Evolutionary conservation across 345 rosid species (phyloP), one percentile per base, ranked within the genome.

Genomic region (Xanthoceras sorbifolium): DNA sequence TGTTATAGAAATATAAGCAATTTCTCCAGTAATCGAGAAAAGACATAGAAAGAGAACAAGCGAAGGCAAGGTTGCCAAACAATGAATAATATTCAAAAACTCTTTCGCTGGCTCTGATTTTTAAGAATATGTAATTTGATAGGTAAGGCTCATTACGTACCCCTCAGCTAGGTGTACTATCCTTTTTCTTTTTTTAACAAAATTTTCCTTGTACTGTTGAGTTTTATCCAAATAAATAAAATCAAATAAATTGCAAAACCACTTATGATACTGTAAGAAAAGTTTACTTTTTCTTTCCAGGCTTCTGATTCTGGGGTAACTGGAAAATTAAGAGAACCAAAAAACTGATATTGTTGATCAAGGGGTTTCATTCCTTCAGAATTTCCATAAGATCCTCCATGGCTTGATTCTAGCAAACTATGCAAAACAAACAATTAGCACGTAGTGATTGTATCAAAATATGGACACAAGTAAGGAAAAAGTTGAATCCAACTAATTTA

Each of bases 341-440:
- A 87, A 78, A 78, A 75, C 69, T 85, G 80, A 59, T 77, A 46
- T 55, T 84, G 88, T 80, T 85, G 83, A 76, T 87, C 83, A 80
- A 85, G 90, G 61, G 90, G 88, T 57, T 87, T 87, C 90, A 87
- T 87, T 68, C 84, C 87, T 66, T 85, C 87, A 65, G 74, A n/a
- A 73, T 85, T 87, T 73, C 67, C 86, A 74, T 85, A 79, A 74
- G 90, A 57, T 77, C 85, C 89, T 65, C 81, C 79, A 48, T 84
- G 86, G 77, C 86, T 74, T 64, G 90, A 73, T 66, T 87, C 90
- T 64, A 77, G 83, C 71, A 84, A 71, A 85, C 90, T 87, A 66
- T 73, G 57, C 54, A 67, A 72, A 36, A 59, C 23, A 74, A 67
- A 80, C 40, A 12, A 25, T 76, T 18, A 79, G 68, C 38, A 40